Evolutionary conservation across 768 basidiomycete genomes (phyloP), one percentile per base, ranked within the genome.

Genomic region (Trametes maxima): DNA sequence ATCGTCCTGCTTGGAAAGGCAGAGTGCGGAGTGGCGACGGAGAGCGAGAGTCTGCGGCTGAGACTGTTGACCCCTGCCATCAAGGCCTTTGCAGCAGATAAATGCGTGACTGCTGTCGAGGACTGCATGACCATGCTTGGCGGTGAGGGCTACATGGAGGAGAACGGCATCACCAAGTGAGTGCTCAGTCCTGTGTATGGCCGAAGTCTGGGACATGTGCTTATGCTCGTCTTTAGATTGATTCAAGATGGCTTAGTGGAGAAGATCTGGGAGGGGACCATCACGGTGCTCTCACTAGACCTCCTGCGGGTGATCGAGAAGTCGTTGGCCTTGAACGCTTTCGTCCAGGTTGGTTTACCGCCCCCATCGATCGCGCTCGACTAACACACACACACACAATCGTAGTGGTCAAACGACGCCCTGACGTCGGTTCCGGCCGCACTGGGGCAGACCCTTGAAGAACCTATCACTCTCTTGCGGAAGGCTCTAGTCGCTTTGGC

Each of bases 121-220:
- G 87, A 90, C 65, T 82, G 87, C 36, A 92, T 92, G 89, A 76
- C 84, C 35, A 77, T 84, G 5, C 74, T 92, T 2, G 90, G 91
- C 22, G 90, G 90, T 1, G 85, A 87, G 49, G 91, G 91, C 0
- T 93, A 92, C 67, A 92, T 92, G 89, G 87, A 89, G 65, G 91
- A 93, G 72, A 90, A 84, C 57, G 85, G 83, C 1, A 83, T 92
- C 49, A 88, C 85, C 10, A 76, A 84, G 76, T 79, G 63, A 59
- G 75, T 62, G 12, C 16, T 16, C 7, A 24, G 44, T 45, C 47
- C 35, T 46, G 22, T 5, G 28, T 33, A 33, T 33, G 28, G 28
- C 8, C 28, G 21, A 45, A 5, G 45, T 22, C 3, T 21, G 1
- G 45, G 3, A 7, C 22, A 10, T 21, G 5, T 8, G 37, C 51